These are phyloP conservation scores for Tinospora cordifolia DNA, from an alignment of 164 flowering plant genomes.

Conservation along the genomic window DNA sequence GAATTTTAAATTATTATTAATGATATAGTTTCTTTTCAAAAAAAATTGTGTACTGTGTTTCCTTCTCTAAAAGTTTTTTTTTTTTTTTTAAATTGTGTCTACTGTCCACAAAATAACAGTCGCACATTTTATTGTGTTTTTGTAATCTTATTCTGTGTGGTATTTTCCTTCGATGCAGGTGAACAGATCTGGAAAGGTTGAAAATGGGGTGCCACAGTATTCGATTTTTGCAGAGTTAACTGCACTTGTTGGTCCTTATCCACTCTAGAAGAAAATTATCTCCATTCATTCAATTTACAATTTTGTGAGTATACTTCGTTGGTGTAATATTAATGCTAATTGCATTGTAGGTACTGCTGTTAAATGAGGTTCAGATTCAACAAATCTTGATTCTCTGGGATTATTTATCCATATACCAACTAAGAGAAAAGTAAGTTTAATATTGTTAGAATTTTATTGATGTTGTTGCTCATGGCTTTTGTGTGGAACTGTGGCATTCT, in stretches of 20 bases:
- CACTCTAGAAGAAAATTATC: neutral
- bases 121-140: too few species aligned
- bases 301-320: neutral
- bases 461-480: neutral
- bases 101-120: too few species aligned
- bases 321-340: neutral
- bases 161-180: conserved; percentile 36
- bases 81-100: too few species aligned
- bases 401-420: conserved; percentile 39
- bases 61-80: too few species aligned
- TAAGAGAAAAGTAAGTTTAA: conserved; percentile 68
- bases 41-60: too few species aligned
- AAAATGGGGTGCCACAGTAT: conserved; percentile 63
- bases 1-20: too few species aligned
- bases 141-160: neutral
- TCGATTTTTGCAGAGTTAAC: conserved; percentile 47
- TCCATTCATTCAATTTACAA: neutral
- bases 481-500: neutral
- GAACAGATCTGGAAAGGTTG: conserved; percentile 63
- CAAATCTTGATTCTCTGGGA: conserved; percentile 56
- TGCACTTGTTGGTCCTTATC: conserved; percentile 44
- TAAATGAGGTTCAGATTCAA: conserved; percentile 65
- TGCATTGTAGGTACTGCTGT: conserved; percentile 36
- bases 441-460: conserved; percentile 18
- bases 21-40: too few species aligned